Percentiles rank a stretch among this genome's conserved stretches.
Evolutionary conservation across 768 basidiomycete species (phyloP).

Genomic region (Nidularia pulvinata): DNA sequence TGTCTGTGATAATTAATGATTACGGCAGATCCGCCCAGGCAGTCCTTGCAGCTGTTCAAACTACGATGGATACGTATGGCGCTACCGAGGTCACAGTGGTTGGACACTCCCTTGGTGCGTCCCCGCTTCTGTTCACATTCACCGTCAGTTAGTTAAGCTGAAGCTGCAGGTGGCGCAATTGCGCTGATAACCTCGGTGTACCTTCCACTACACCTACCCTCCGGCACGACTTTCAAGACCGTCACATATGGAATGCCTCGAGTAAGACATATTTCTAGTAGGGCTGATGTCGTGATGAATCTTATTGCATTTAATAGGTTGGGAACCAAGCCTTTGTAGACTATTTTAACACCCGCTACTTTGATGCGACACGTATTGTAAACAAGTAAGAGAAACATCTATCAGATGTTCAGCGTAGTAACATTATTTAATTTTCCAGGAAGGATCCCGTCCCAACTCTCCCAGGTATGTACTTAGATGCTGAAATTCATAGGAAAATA

Average conservation of each 20-base stretch:
- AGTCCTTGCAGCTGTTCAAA: conserved; percentile 44
- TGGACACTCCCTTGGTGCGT: conserved; percentile 36
- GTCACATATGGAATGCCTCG: conserved; percentile 19
- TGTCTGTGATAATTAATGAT: background rate
- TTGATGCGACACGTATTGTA: conserved; percentile 42
- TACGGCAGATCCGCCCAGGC: conserved; percentile 31
- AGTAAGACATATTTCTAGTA: conserved; percentile 3
- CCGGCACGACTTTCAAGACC: conserved; percentile 12
- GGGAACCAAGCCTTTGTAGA: conserved; percentile 56
- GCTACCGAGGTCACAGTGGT: conserved; percentile 39
- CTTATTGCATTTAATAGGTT: conserved; percentile 21
- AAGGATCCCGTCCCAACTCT: conserved; percentile 27
- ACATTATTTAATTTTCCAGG: conserved; percentile 4
- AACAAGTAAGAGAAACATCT: conserved; percentile 28
- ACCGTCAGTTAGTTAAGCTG: background rate
- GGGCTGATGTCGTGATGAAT: background rate
- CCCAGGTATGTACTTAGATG: conserved; percentile 13
- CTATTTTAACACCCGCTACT: conserved; percentile 41
- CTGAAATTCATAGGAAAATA: conserved; percentile 4
- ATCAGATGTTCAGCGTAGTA: background rate
- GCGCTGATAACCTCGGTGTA: conserved; percentile 20
- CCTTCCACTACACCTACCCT: conserved; percentile 15
- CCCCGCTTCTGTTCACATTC: background rate
- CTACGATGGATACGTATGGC: conserved; percentile 28
- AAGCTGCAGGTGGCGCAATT: conserved; percentile 13